Conservation (phyloP, 768 basidiomycete genomes). For the Collybiopsis confluens region DNA sequence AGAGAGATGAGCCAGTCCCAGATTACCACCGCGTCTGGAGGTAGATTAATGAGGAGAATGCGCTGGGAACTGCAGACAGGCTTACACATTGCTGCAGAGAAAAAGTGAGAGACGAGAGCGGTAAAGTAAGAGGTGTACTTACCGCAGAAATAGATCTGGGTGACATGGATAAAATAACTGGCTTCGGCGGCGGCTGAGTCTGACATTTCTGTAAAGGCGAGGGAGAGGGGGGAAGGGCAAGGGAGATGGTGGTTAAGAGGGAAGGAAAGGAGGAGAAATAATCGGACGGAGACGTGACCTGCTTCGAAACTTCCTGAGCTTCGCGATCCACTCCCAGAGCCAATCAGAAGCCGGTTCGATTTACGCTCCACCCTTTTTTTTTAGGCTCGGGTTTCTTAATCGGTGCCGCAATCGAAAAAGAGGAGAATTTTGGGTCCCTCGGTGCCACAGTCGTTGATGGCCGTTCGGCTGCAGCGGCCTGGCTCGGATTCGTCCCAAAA, state of each 20-base stretch:
- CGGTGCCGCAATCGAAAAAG: conserved; percentile 2
- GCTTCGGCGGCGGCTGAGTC: conserved; percentile 55
- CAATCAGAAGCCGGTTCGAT: too few relatives aligned
- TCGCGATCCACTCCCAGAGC: not conserved
- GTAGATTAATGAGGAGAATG: conserved; percentile 12
- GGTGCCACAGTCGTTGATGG: too few relatives aligned
- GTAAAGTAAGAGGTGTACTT: conserved; percentile 30
- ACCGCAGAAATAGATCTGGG: conserved; percentile 86
- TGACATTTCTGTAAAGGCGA: conserved; percentile 30
- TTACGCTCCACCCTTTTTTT: not conserved
- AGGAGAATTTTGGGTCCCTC: not conserved
- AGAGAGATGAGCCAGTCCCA: conserved; percentile 86
- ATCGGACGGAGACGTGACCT: not conserved
- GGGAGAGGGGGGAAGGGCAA: conserved; percentile 16
- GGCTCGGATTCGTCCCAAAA: too few relatives aligned
- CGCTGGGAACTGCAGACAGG: conserved; percentile 15
- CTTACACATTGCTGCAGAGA: conserved; percentile 66
- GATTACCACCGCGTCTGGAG: conserved; percentile 69
- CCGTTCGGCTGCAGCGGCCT: too few relatives aligned
- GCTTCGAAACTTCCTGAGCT: not conserved
- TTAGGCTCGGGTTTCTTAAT: not conserved
- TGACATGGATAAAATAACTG: conserved; percentile 75
- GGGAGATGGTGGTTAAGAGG: conserved; percentile 12
- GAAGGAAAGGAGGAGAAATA: not conserved
- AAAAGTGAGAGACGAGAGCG: conserved; percentile 22